Percentiles rank a stretch among this genome's conserved stretches.
Conservation (phyloP, 371 early-diverging fungal species). For the Mucor circinelloides region DNA sequence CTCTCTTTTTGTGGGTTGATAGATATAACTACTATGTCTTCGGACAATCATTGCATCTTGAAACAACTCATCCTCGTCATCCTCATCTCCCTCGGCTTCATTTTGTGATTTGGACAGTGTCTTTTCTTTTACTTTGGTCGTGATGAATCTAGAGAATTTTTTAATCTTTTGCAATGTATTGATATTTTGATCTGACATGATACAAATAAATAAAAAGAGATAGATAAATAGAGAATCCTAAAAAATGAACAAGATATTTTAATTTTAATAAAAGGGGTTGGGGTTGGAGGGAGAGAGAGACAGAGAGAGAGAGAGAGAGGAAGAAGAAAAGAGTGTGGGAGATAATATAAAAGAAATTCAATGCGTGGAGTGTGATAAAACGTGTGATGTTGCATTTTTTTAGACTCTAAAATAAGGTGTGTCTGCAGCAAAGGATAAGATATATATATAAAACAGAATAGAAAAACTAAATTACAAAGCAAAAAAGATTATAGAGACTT, state of each 20-base stretch:
- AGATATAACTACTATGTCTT: slow-evolving; percentile 15
- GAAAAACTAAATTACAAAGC: not conserved
- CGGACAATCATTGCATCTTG: not conserved
- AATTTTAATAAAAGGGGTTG: slow-evolving; percentile 6
- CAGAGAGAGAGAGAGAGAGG: no score
- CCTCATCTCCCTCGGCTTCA: not conserved
- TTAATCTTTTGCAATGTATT: slow-evolving; percentile 4
- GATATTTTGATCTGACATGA: not conserved
- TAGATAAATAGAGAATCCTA: slow-evolving; percentile 1
- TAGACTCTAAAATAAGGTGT: not conserved
- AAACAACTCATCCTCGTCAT: not conserved
- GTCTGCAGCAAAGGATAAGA: not conserved
- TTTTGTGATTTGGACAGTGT: not conserved
- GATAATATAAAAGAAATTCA: not conserved
- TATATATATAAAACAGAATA: not conserved
- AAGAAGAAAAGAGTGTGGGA: not conserved
- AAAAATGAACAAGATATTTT: slow-evolving; percentile 4
- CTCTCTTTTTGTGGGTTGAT: not conserved
- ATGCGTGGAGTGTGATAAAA: not conserved
- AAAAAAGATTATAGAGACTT: not conserved
- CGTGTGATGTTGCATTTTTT: not conserved
- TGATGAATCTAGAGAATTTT: slow-evolving; percentile 10
- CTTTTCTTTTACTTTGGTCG: slow-evolving; percentile 7
- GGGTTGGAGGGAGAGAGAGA: not conserved
- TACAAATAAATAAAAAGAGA: slow-evolving; percentile 3